Base-by-base conservation (phyloP, 495 filamentous ascomycete genomes). In the Penicillium herquei region DNA sequence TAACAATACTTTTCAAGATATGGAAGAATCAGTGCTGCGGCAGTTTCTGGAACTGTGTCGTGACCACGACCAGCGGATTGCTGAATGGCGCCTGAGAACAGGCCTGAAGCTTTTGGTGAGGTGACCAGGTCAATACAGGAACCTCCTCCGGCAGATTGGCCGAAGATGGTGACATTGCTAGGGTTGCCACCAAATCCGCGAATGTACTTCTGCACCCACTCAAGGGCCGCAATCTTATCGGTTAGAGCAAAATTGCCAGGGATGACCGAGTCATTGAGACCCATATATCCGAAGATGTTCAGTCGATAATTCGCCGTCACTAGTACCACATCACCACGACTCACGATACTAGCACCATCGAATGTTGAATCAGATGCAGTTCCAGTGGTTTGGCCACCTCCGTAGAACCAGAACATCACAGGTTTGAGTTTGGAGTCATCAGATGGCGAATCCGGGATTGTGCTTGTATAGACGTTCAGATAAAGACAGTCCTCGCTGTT, bases 121-220 rank as follows among this genome's bases (percentile, higher is more conserved):
- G 34, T 37, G 12, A 37, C 34, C 12, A 37, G 6, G 34, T 37
- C 34, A 13, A 37, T 37, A 7, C 34, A 2, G 8, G 34, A 37
- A 6, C 76, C 84, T 18, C 76, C 87, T 11, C 87, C 87, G 13
- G 87, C 87, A 17, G 82, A 86, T n/a, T 79, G 81, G 39, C 87
- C 86, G 44, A 81, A 79, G 16, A 87, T 78, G 7, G 84, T 83
- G 10, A 90, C 79, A 56, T 86, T 84, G 6, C 78, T 63, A 1
- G 86, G 84, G 55, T 90, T 82, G 26, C 87, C 87, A 26, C 86
- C 87, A 60, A 91, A 90, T 49, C 66, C 63, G 8, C 49, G 41
- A 26, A 75, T 75, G 45, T 75, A 57, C 26, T 61, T 72, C 14
- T 62, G 63, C 12, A 73, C 70, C 72, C 72, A 75, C 44, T 64